Conservation (phyloP, 2,329 filamentous ascomycete genomes). For the Botrytis porri region DNA sequence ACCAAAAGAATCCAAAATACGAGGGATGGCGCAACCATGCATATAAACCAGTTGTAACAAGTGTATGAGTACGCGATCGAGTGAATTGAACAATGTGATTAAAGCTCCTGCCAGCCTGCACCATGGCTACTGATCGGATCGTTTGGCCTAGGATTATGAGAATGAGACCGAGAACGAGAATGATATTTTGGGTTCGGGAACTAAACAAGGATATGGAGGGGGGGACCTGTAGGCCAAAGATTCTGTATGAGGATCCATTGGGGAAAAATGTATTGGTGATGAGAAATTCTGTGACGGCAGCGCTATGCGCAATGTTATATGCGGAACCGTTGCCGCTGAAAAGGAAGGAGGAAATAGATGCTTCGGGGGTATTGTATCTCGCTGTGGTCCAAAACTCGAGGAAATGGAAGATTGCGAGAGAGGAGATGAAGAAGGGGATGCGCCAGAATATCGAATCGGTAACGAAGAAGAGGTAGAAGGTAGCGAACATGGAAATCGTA, state of each 20-base stretch:
- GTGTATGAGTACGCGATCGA: conserved; percentile 64
- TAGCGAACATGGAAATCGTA: conserved; percentile 29
- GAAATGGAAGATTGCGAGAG: conserved; percentile 84
- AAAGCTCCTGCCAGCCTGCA: conserved; percentile 84
- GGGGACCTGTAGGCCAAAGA: neutral
- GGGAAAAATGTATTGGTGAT: conserved; percentile 58
- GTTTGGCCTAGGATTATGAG: conserved; percentile 69
- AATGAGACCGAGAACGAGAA: conserved; percentile 55
- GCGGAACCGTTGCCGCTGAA: conserved; percentile 78
- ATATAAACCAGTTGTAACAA: conserved; percentile 87
- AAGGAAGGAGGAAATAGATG: conserved; percentile 73
- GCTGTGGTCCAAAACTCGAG: conserved; percentile 94
- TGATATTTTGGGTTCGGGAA: conserved; percentile 33
- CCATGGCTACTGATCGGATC: conserved; percentile 81
- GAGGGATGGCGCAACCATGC: conserved; percentile 74
- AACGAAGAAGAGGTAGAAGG: conserved; percentile 29
- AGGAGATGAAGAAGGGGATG: conserved; percentile 61
- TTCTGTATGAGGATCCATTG: neutral
- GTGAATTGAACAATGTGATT: conserved; percentile 79
- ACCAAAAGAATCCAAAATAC: conserved; percentile 99
- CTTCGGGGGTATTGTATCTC: conserved; percentile 72
- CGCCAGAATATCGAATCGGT: conserved; percentile 50
- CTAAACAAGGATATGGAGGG: conserved; percentile 23
- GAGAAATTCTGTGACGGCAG: conserved; percentile 71
- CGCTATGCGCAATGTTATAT: conserved; percentile 78